Evolutionary conservation across 805 yeast species (phyloP).

Genomic region (Candida cerambycidarum): DNA sequence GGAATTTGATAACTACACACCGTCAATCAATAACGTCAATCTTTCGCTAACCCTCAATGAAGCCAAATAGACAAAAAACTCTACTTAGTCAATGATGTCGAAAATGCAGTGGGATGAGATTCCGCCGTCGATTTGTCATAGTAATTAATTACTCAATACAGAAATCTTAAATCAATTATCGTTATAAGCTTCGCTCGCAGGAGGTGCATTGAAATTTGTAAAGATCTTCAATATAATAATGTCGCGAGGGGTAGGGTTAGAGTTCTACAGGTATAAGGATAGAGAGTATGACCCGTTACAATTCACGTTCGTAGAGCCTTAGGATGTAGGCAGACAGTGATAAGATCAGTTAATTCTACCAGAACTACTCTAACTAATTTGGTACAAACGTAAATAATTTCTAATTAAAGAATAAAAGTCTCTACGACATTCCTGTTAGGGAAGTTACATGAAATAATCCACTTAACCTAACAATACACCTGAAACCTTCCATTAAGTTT

Average conservation of each 20-base stretch:
- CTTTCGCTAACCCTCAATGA: background rate
- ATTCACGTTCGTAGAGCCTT: no score
- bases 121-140: no score
- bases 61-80: no score
- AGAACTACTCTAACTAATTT: no score
- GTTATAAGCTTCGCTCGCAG: slow-evolving; percentile 5
- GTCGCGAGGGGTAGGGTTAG: background rate
- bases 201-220: background rate
- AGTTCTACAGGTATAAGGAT: no score
- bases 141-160: background rate
- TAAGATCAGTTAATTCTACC: no score
- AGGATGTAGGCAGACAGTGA: no score
- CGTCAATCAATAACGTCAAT: background rate
- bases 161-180: background rate
- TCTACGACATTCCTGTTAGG: background rate
- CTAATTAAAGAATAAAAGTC: background rate
- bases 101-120: no score
- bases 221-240: background rate
- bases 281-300: no score
- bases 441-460: background rate
- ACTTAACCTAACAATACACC: background rate
- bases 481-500: slow-evolving; percentile 2
- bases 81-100: no score
- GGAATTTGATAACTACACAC: slow-evolving; percentile 2
- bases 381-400: no score